Evolutionary conservation across 441 rosid species (phyloP).

Genomic region (Bruguiera hainesii): DNA sequence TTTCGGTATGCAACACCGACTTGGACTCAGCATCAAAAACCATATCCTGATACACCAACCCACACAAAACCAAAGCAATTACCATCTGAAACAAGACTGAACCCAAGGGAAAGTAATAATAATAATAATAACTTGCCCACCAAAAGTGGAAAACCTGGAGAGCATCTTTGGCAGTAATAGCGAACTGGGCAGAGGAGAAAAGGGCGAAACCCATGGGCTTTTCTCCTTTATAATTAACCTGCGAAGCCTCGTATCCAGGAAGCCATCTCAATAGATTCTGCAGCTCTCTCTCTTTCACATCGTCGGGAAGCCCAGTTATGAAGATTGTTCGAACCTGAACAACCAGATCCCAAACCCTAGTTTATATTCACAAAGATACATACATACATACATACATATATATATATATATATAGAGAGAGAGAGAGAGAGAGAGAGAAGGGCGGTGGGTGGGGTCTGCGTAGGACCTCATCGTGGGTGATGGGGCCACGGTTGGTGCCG

Average conservation of each 20-base stretch:
- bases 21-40: conserved; percentile 83
- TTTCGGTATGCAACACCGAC: conserved; percentile 86
- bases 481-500: conserved; percentile 40
- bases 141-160: conserved; percentile 57
- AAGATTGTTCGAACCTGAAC: conserved; percentile 85
- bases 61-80: conserved; percentile 3
- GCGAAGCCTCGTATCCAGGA: conserved; percentile 98
- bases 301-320: conserved; percentile 92
- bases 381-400: not conserved
- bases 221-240: conserved; percentile 88
- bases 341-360: conserved; percentile 3
- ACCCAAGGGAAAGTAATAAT: not conserved
- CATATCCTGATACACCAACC: conserved; percentile 52
- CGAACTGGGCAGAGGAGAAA: conserved; percentile 65
- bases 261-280: conserved; percentile 88
- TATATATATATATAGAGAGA: not conserved
- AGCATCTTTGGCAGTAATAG: conserved; percentile 81
- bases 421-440: conserved; percentile 10
- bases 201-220: conserved; percentile 99
- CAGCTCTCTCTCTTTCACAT: conserved; percentile 93
- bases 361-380: not conserved
- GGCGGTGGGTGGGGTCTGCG: not conserved
- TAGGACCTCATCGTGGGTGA: conserved; percentile 71
- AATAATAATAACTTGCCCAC: not conserved
- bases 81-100: not conserved